Conservation (phyloP, 2,329 filamentous ascomycete species). For the Elsinoe perseae region DNA sequence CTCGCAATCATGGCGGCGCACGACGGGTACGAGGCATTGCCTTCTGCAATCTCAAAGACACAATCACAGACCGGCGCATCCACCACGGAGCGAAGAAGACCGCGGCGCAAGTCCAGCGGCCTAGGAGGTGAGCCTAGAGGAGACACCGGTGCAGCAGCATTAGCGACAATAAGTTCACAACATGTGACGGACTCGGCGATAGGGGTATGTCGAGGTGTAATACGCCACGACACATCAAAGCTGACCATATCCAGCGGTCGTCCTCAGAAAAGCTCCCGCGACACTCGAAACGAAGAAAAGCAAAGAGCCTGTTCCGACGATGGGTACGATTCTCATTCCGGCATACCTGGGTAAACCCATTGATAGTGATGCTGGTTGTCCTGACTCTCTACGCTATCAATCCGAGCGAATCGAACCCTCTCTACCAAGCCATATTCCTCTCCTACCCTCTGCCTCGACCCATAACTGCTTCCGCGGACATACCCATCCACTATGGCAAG, state of each 20-base stretch:
- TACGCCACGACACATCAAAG: constrained; percentile 15
- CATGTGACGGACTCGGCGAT: neutral
- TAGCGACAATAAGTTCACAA: constrained; percentile 38
- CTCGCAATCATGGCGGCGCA: constrained; percentile 5
- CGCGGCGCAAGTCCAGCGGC: constrained; percentile 40
- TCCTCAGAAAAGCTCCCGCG: constrained; percentile 22
- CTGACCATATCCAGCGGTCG: constrained; percentile 17
- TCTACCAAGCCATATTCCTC: constrained; percentile 78
- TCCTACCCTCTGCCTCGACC: constrained; percentile 62
- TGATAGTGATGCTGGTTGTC: constrained; percentile 58
- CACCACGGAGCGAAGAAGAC: constrained; percentile 16
- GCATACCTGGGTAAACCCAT: constrained; percentile 60
- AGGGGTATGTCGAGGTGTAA: constrained; percentile 15
- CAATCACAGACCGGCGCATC: neutral
- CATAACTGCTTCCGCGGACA: constrained; percentile 34
- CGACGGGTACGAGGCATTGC: neutral
- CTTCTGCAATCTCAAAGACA: neutral
- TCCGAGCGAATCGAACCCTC: constrained; percentile 68
- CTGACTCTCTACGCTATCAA: constrained; percentile 64
- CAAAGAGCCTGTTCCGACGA: constrained; percentile 38
- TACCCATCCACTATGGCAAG: constrained; percentile 69
- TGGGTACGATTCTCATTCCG: constrained; percentile 40
- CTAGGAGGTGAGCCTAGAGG: constrained; percentile 46
- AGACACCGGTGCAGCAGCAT: constrained; percentile 44
- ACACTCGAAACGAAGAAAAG: constrained; percentile 41